phyloP scores from a whole-genome alignment of 768 basidiomycete species.

The Lactarius pseudohatsudake region DNA sequence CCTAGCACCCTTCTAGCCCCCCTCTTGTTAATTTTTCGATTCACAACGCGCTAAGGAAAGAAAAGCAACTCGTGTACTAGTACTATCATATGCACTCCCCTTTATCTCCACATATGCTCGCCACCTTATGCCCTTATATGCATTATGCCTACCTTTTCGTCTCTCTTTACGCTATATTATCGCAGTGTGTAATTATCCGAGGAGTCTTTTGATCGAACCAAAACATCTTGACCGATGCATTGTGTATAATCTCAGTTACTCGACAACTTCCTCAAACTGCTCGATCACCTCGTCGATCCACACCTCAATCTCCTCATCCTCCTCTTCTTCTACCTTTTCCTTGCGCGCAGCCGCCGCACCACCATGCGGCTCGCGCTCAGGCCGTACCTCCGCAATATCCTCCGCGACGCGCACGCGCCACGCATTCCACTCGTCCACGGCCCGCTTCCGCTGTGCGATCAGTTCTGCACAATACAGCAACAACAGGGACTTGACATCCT shows the following conservation, averaged over 20 bases:
- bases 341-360: slow-evolving; percentile 35
- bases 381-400: too few relatives aligned
- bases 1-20: neutral
- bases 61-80: neutral
- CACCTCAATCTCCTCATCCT: slow-evolving; percentile 86
- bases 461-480: too few relatives aligned
- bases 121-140: neutral
- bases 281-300: slow-evolving; percentile 94
- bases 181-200: neutral
- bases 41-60: neutral
- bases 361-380: slow-evolving; percentile 38
- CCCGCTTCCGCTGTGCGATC: too few relatives aligned
- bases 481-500: too few relatives aligned
- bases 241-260: slow-evolving; percentile 34
- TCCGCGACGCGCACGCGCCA: too few relatives aligned
- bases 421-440: too few relatives aligned
- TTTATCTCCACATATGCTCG: neutral
- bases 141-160: neutral
- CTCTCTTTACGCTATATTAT: neutral
- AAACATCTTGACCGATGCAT: neutral
- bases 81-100: neutral
- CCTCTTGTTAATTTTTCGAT: neutral
- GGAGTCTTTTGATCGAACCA: neutral
- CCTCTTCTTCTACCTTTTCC: slow-evolving; percentile 65
- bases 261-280: slow-evolving; percentile 75